Conservation (phyloP, 1,284 basidiomycete genomes). For the Irpex sp. region DNA sequence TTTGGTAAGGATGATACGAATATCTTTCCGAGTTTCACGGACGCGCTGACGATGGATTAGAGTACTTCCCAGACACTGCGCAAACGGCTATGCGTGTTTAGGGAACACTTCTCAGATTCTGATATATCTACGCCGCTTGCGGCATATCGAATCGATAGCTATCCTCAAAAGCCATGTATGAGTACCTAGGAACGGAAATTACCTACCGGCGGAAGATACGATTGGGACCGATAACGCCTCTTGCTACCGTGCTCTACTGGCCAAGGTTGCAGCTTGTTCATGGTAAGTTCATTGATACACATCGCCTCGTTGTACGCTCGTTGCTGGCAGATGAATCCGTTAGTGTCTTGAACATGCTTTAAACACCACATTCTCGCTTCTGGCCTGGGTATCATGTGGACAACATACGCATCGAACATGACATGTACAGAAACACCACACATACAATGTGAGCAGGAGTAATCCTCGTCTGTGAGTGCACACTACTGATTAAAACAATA, state of each 20-base stretch:
- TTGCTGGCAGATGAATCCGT: not conserved
- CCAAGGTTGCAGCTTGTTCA: not conserved
- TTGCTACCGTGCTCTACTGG: not conserved
- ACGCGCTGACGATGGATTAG: not conserved
- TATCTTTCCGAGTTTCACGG: not conserved
- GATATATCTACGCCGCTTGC: not conserved
- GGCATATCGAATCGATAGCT: not conserved
- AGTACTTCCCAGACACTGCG: not conserved
- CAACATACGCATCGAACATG: not conserved
- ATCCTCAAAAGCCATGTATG: not conserved
- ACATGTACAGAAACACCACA: not conserved
- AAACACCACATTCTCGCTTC: not conserved
- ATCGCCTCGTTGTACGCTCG: constrained; percentile 1
- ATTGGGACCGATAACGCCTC: constrained; percentile 1
- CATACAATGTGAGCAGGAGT: not conserved
- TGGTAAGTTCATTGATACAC: not conserved
- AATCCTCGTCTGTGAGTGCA: not conserved
- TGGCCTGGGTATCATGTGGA: not conserved
- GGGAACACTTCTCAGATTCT: not conserved
- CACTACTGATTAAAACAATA: no score
- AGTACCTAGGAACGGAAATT: not conserved
- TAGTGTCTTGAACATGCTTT: not conserved
- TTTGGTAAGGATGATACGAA: not conserved
- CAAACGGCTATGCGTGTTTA: not conserved
- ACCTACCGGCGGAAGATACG: not conserved